Evolutionary conservation across 2,329 filamentous ascomycete genomes (phyloP).

Genomic region (Pseudogymnoascus sp.): DNA sequence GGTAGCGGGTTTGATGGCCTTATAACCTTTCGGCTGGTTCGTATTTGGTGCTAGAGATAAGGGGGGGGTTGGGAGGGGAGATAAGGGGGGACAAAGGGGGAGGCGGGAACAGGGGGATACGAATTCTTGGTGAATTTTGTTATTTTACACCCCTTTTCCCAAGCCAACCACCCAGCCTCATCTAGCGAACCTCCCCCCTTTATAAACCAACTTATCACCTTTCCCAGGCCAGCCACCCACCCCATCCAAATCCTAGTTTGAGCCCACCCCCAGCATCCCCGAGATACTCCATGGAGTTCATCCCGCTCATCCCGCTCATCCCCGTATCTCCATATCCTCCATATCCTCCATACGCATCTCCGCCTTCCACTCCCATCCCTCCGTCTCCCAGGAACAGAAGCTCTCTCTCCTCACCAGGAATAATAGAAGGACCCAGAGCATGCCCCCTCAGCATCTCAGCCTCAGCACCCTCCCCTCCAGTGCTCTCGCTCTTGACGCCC

Average conservation of each 20-base stretch:
- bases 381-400: neutral
- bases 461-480: neutral
- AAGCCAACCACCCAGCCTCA: neutral
- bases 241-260: slow-evolving; percentile 12
- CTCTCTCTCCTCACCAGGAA: neutral
- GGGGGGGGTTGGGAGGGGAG: neutral
- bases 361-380: neutral
- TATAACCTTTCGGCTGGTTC: neutral
- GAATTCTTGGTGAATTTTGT: too few species aligned
- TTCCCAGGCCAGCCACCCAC: slow-evolving; percentile 12
- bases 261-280: slow-evolving; percentile 11
- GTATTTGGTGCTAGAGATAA: neutral
- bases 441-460: neutral
- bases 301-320: slow-evolving; percentile 9
- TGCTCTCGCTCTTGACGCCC: neutral
- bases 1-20: too few species aligned
- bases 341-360: slow-evolving; percentile 16
- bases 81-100: too few species aligned
- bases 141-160: too few species aligned
- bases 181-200: too few species aligned
- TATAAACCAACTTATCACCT: too few species aligned
- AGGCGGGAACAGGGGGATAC: too few species aligned
- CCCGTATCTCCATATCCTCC: slow-evolving; percentile 24
- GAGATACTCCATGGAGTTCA: neutral
- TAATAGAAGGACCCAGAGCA: neutral